Percentiles rank a stretch among this genome's conserved stretches.
Evolutionary conservation across 116 monocot genomes (phyloP).

Genomic region (Phalaenopsis hybrid): DNA sequence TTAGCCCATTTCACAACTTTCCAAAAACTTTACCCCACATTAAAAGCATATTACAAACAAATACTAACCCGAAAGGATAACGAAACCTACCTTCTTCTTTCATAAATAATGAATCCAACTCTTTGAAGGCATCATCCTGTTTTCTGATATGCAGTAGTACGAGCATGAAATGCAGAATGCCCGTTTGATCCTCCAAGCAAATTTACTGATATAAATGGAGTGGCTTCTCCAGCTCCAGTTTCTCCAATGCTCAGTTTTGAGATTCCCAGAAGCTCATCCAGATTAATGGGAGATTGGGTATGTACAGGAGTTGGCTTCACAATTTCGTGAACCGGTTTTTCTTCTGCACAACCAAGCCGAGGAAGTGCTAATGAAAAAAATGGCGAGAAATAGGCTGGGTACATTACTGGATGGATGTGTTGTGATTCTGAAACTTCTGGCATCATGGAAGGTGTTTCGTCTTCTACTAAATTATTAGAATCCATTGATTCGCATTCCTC

Average conservation of each 20-base stretch:
- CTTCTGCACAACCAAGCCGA: constrained; percentile 16
- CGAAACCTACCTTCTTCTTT: background rate
- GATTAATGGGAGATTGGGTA: constrained; percentile 46
- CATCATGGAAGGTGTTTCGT: constrained; percentile 24
- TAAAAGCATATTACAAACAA: constrained; percentile 1
- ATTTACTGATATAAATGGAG: constrained; percentile 31
- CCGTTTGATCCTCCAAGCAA: constrained; percentile 33
- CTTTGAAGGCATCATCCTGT: background rate
- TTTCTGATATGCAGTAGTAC: constrained; percentile 16
- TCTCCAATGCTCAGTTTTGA: constrained; percentile 68
- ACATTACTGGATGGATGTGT: constrained; percentile 40
- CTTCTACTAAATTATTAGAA: constrained; percentile 45
- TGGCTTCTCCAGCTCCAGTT: constrained; percentile 7
- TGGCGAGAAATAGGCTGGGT: constrained; percentile 54
- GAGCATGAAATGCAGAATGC: constrained; percentile 77
- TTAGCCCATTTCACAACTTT: background rate
- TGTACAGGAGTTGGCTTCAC: constrained; percentile 62
- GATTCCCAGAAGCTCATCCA: constrained; percentile 55
- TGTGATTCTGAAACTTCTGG: constrained; percentile 20
- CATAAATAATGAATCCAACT: background rate
- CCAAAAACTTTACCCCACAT: background rate
- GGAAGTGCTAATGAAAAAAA: constrained; percentile 36
- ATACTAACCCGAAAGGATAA: background rate
- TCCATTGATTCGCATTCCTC: constrained; percentile 63
- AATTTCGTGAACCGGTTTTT: constrained; percentile 39